A percentile compares a stretch with the other conserved stretches of the same genome.
These are phyloP conservation scores for Monosporozyma servazzii DNA, from an alignment of 805 yeast species.

Conservation along the genomic window DNA sequence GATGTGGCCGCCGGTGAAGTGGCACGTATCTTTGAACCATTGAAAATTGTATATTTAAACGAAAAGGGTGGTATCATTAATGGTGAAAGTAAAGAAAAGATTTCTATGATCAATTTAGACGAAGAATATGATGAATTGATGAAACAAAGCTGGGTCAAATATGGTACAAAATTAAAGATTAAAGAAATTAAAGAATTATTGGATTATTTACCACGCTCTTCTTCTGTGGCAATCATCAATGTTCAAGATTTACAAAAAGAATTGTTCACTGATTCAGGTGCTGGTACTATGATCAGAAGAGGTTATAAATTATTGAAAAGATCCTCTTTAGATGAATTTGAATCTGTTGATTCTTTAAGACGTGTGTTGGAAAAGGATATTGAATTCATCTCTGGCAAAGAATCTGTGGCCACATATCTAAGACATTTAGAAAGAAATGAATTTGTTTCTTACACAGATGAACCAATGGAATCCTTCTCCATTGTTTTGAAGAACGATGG, in stretches of 20 bases:
- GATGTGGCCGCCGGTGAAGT: constrained; percentile 98
- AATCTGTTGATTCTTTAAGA: constrained; percentile 67
- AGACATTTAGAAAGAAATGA: constrained; percentile 51
- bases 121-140: constrained; percentile 88
- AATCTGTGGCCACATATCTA: constrained; percentile 74
- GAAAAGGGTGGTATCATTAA: constrained; percentile 97
- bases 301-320: constrained; percentile 82
- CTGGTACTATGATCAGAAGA: constrained; percentile 96
- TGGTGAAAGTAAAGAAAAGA: constrained; percentile 84
- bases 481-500: constrained; percentile 50
- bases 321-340: constrained; percentile 58
- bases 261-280: constrained; percentile 96
- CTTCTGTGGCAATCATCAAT: constrained; percentile 94
- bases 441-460: constrained; percentile 86
- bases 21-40: constrained; percentile 93
- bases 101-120: constrained; percentile 84
- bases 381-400: constrained; percentile 58
- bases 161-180: constrained; percentile 95
- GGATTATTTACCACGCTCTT: constrained; percentile 90
- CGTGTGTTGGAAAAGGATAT: constrained; percentile 68
- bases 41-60: constrained; percentile 89
- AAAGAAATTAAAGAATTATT: constrained; percentile 92
- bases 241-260: constrained; percentile 94
- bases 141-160: constrained; percentile 96
- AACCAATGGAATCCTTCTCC: constrained; percentile 89